Conservation (phyloP, 345 rosid species). For the Eucalyptus lansdowneana region DNA sequence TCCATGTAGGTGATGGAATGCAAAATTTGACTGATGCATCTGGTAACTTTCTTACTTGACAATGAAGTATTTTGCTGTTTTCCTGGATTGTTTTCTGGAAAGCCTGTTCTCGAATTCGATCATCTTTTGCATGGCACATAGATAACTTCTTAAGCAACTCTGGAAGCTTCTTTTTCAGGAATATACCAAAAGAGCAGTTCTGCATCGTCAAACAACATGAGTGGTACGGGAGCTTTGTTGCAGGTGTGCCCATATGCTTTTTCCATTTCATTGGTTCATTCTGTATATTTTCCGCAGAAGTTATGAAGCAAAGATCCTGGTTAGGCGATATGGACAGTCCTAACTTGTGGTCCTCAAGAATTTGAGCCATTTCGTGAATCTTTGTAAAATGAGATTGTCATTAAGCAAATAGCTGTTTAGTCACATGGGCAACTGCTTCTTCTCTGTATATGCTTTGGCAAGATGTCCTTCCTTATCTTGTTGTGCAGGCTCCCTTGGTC, state of each 20-base stretch:
- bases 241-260: conserved; percentile 37
- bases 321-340: not conserved
- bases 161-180: conserved; percentile 24
- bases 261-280: not conserved
- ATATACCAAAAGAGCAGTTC: conserved; percentile 56
- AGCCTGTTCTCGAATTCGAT: not conserved
- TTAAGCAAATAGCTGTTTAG: not conserved
- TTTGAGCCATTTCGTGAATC: not conserved
- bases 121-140: not conserved
- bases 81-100: not conserved
- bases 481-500: not conserved
- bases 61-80: not conserved
- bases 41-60: conserved; percentile 10
- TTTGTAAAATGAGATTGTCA: not conserved
- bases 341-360: not conserved
- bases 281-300: not conserved
- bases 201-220: conserved; percentile 35
- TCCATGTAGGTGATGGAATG: conserved; percentile 42
- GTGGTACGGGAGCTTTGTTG: conserved; percentile 48
- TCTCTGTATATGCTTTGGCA: not conserved
- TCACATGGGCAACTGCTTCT: not conserved
- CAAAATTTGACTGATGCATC: conserved; percentile 45
- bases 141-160: not conserved
- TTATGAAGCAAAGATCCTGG: not conserved
- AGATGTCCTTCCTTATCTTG: not conserved